phyloP scores from a whole-genome alignment of 345 rosid species.

The Aegle marmelos region DNA sequence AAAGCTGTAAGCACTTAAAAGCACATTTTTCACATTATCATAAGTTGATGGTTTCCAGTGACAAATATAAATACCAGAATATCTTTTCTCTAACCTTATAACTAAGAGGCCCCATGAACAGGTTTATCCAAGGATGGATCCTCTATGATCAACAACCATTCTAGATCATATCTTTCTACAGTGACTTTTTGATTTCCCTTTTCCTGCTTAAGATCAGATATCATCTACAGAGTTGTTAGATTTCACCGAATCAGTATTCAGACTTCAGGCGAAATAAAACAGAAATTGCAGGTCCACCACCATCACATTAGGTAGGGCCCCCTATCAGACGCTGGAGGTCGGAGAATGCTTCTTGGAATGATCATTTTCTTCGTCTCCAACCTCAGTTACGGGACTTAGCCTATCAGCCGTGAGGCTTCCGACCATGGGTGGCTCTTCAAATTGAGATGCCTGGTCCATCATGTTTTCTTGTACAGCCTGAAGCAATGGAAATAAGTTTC shows the following conservation, averaged over 20 bases:
- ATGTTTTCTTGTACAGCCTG: slow-evolving; percentile 92
- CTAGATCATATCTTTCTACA: not conserved
- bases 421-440: slow-evolving; percentile 12
- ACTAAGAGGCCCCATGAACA: not conserved
- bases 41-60: not conserved
- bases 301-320: not conserved
- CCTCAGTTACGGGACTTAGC: slow-evolving; percentile 2
- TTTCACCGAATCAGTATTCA: not conserved
- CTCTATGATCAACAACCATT: not conserved
- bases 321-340: not conserved
- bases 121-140: not conserved
- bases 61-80: not conserved
- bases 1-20: not conserved
- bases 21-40: not conserved
- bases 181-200: not conserved
- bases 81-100: not conserved
- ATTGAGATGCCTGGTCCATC: slow-evolving; percentile 39
- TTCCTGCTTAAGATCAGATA: not conserved
- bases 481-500: slow-evolving; percentile 1
- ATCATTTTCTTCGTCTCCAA: slow-evolving; percentile 12
- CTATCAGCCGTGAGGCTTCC: slow-evolving; percentile 3
- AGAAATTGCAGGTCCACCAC: not conserved
- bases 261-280: not conserved
- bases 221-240: not conserved
- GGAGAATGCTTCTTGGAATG: not conserved